Conservation (phyloP, 2,329 filamentous ascomycete species). For the Xylariaceae sp. region DNA sequence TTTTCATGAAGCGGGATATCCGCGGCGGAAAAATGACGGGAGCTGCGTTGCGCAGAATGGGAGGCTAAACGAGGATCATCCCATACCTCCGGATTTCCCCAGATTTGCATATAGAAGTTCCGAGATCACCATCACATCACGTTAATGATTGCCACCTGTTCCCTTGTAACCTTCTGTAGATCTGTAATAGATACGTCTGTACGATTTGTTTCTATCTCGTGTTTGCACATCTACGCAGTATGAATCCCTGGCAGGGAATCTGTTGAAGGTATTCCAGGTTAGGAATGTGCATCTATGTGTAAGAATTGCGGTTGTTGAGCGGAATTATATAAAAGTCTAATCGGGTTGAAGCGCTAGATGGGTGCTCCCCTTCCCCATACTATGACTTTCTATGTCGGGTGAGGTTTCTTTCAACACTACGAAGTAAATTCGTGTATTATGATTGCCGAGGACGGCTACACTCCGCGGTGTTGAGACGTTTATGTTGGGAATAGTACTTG, state of each 20-base stretch:
- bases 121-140: conserved; percentile 1
- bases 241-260: background rate
- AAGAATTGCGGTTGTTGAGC: too few species aligned
- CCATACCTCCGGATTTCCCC: conserved; percentile 4
- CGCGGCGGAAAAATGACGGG: conserved; percentile 8
- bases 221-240: background rate
- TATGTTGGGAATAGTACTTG: too few species aligned
- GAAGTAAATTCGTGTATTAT: too few species aligned
- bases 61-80: conserved; percentile 1
- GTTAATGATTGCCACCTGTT: background rate
- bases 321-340: too few species aligned
- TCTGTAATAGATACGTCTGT: background rate
- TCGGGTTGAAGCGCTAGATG: too few species aligned
- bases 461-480: too few species aligned
- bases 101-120: conserved; percentile 18
- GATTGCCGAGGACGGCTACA: too few species aligned
- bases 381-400: too few species aligned
- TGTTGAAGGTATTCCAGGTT: background rate
- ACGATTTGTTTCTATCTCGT: background rate
- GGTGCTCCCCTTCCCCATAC: too few species aligned
- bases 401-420: too few species aligned
- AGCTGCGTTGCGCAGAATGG: conserved; percentile 4
- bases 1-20: conserved; percentile 17
- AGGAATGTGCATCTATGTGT: background rate
- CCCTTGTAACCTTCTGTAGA: background rate